Conservation (phyloP, 139 green algal species). For the Parachlorella kessleri region DNA sequence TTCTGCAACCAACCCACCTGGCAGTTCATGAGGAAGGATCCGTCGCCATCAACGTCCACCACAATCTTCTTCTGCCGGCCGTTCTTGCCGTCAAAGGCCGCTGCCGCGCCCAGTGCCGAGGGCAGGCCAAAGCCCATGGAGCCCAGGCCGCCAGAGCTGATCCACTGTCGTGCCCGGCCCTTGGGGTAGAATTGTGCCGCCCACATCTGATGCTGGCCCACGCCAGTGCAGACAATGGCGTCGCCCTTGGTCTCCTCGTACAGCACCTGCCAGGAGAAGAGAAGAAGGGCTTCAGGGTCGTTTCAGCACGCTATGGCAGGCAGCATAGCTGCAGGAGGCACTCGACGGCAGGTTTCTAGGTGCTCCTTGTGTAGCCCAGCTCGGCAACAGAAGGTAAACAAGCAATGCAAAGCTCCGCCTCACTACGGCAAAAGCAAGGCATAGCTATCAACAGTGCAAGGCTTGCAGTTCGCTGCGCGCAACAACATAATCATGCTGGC, state of each 20-base stretch:
- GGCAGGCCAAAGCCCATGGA: constrained; percentile 99
- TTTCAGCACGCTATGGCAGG: too few relatives aligned
- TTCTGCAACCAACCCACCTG: constrained; percentile 45
- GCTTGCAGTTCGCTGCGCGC: too few relatives aligned
- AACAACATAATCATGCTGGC: too few relatives aligned
- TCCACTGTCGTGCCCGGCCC: constrained; percentile 75
- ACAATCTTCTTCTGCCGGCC: constrained; percentile 73
- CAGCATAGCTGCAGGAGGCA: too few relatives aligned
- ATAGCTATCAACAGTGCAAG: too few relatives aligned
- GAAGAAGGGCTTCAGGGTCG: too few relatives aligned
- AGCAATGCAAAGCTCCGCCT: too few relatives aligned
- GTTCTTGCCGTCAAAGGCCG: constrained; percentile 81
- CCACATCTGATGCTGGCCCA: constrained; percentile 99
- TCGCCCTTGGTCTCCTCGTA: constrained; percentile 95
- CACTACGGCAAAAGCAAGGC: too few relatives aligned
- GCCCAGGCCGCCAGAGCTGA: constrained; percentile 91
- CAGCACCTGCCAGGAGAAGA: too few relatives aligned
- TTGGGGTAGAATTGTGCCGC: constrained; percentile 95
- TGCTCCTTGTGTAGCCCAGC: too few relatives aligned
- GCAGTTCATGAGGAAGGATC: constrained; percentile 98
- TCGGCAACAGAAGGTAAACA: too few relatives aligned
- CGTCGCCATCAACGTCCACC: constrained; percentile 98
- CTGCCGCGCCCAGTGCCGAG: constrained; percentile 87
- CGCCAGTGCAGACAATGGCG: constrained; percentile 96
- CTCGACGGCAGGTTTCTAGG: too few relatives aligned